phyloP scores from a whole-genome alignment of 441 rosid genomes.

The Metrosideros polymorpha region DNA sequence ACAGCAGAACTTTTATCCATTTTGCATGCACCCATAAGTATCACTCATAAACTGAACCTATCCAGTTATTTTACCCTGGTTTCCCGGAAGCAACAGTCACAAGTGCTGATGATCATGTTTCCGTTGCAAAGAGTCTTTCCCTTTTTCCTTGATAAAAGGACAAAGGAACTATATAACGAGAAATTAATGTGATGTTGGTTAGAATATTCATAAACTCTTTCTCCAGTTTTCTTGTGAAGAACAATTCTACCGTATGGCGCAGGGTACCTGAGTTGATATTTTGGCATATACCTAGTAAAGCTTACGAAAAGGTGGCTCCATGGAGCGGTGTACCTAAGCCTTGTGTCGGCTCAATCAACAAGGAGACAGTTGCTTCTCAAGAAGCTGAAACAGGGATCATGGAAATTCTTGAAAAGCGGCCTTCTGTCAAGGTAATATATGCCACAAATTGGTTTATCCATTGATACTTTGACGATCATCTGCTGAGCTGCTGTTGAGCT shows the following conservation, averaged over 20 bases:
- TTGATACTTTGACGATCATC: neutral
- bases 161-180: neutral
- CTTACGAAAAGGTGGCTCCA: conserved; percentile 73
- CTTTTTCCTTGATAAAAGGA: neutral
- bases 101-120: neutral
- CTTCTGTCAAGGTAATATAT: conserved; percentile 63
- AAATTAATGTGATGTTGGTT: neutral
- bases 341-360: conserved; percentile 81
- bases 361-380: conserved; percentile 67
- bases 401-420: conserved; percentile 41
- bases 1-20: neutral
- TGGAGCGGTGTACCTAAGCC: conserved; percentile 34
- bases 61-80: neutral
- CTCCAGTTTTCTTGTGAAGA: neutral
- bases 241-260: neutral
- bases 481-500: neutral
- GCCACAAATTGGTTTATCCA: neutral
- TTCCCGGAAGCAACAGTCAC: neutral
- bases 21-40: neutral
- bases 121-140: neutral
- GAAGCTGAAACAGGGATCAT: conserved; percentile 70
- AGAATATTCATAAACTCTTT: neutral
- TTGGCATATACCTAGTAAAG: conserved; percentile 90
- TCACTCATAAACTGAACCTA: neutral
- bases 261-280: conserved; percentile 84